Base-by-base conservation (phyloP, 768 basidiomycete genomes). In the Boletales sp. region DNA sequence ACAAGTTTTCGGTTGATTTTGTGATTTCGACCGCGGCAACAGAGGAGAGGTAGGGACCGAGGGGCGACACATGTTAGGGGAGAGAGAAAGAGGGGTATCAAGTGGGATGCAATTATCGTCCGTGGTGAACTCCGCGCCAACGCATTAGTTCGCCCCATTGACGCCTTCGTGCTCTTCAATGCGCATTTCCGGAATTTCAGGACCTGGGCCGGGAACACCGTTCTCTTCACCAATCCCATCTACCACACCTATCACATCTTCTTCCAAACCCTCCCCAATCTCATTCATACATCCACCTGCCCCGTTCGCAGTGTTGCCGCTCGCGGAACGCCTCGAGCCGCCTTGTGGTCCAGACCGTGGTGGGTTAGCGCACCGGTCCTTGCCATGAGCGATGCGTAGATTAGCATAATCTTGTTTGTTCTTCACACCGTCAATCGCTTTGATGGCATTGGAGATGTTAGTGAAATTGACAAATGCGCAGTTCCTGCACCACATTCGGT, bases 401-500 rank as follows among this genome's bases (percentile, higher is more conserved):
- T 85, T 86, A 15, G 82, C 76, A 64, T 98, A 98, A 64, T 97
- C 94, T 2, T 90, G 82, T 64, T 92, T 90, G 63, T 77, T 82
- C 80, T 95, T 95, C 70, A 97, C 81, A 8, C 86, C 87, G 50
- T 98, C 95, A 61, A 98, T 94, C n/a, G 95, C 94, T 74, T 97
- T 97, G 77, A 94, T 93, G 12, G 94, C 93, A 63, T 94, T 94
- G 44, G 86, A 84, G 57, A 97, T 83, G 72, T 94, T 94, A 31
- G 93, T 95, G 59, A 94, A 95, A 74, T 95, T 97, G 62, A 93
- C 87, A 64, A 94, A 99, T 29, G 91, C 92, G 65, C 93, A 94
- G 72, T 93, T 92, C 80, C 90, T 94, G 19, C 39, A 31, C 45
- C 27, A 43, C 21, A 6, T 4, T 37, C 1, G 8, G 35, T 54